Evolutionary conservation across 2,329 filamentous ascomycete genomes (phyloP).

Genomic region (Claviceps fusiformis): DNA sequence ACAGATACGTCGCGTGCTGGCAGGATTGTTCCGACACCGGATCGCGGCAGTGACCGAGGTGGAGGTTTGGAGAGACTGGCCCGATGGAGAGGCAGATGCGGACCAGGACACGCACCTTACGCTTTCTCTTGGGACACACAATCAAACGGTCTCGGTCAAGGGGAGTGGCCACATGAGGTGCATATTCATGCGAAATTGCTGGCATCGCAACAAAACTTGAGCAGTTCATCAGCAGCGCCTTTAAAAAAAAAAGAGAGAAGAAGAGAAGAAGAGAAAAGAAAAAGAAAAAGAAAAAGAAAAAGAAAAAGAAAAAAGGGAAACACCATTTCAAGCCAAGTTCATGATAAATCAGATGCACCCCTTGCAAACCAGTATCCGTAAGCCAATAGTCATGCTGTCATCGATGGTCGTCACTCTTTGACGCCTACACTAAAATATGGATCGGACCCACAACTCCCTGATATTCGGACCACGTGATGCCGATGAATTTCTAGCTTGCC

Average conservation of each 20-base stretch:
- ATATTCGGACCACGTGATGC: constrained; percentile 16
- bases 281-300: background rate
- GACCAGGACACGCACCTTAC: constrained; percentile 15
- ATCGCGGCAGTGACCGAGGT: constrained; percentile 22
- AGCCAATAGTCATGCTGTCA: background rate
- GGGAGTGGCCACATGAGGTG: constrained; percentile 36
- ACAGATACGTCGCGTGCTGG: constrained; percentile 53
- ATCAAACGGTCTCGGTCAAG: constrained; percentile 21
- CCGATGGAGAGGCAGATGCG: constrained; percentile 25
- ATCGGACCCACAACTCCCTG: constrained; percentile 2
- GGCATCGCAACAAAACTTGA: background rate
- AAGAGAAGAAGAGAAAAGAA: no score
- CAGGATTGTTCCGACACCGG: constrained; percentile 25
- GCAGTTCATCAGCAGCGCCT: no score
- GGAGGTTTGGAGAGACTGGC: constrained; percentile 63
- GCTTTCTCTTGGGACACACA: constrained; percentile 6
- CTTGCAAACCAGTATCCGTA: background rate
- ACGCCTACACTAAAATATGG: background rate
- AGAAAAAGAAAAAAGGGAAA: background rate
- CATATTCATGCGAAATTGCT: constrained; percentile 17
- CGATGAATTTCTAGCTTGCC: constrained; percentile 17
- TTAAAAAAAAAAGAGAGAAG: no score
- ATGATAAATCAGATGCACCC: background rate
- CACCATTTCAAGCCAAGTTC: background rate
- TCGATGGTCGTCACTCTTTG: background rate